Conservation (phyloP, 805 yeast genomes). For the Yamadazyma kitorensis region DNA sequence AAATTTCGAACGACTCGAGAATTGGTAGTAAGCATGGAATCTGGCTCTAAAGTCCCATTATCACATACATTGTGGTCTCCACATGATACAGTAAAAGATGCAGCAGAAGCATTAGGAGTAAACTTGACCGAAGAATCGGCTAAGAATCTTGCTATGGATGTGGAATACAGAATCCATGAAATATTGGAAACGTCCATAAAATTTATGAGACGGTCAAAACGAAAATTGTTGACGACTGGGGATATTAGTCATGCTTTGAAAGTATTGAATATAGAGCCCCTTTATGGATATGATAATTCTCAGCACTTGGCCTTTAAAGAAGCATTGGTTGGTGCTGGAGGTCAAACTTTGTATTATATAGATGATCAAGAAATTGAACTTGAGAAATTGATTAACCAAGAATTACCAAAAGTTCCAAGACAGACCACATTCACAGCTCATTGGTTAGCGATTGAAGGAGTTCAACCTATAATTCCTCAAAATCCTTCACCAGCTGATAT, state of each 20-base stretch:
- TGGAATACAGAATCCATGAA: slow-evolving; percentile 96
- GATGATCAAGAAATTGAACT: slow-evolving; percentile 93
- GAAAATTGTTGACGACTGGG: slow-evolving; percentile 73
- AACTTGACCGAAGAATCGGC: slow-evolving; percentile 88
- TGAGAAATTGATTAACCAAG: slow-evolving; percentile 89
- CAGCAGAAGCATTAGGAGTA: slow-evolving; percentile 88
- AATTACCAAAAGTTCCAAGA: slow-evolving; percentile 93
- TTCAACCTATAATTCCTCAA: slow-evolving; percentile 96
- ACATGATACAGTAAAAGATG: slow-evolving; percentile 93
- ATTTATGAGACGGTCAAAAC: slow-evolving; percentile 91
- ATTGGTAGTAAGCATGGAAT: slow-evolving; percentile 31
- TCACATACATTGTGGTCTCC: slow-evolving; percentile 98
- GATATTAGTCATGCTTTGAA: slow-evolving; percentile 82
- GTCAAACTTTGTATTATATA: slow-evolving; percentile 88
- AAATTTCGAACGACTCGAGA: no score
- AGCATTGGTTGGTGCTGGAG: slow-evolving; percentile 80
- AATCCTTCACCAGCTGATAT: slow-evolving; percentile 85
- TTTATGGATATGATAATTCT: slow-evolving; percentile 79
- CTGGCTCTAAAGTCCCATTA: slow-evolving; percentile 48
- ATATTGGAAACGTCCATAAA: slow-evolving; percentile 93
- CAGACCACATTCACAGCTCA: slow-evolving; percentile 90
- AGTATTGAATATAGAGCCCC: slow-evolving; percentile 87
- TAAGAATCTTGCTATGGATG: slow-evolving; percentile 95
- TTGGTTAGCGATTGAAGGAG: slow-evolving; percentile 98
- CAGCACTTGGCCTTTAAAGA: slow-evolving; percentile 78